phyloP scores from a whole-genome alignment of 2,329 filamentous ascomycete genomes.

The Ophiostoma himal-ulmi region DNA sequence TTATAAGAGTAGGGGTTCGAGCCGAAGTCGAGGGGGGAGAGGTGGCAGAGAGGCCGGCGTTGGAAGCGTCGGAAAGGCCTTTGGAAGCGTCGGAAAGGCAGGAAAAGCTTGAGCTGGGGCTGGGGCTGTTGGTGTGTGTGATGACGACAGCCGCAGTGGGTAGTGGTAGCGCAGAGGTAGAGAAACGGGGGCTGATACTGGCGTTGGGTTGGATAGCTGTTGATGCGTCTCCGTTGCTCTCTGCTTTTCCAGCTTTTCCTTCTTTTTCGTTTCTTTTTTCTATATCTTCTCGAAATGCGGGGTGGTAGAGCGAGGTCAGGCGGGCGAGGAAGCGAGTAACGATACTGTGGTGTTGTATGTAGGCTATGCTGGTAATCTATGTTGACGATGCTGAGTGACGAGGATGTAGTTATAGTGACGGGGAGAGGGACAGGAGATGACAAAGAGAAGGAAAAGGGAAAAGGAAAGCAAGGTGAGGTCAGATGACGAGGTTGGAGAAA shows the following conservation, averaged over 20 bases:
- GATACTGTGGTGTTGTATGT: not conserved
- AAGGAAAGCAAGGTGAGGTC: not conserved
- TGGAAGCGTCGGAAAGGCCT: too few species aligned
- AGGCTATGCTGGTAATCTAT: not conserved
- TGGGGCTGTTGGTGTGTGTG: not conserved
- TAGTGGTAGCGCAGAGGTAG: not conserved
- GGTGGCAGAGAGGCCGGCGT: not conserved
- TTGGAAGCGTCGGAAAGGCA: conserved; percentile 1
- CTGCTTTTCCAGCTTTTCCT: not conserved
- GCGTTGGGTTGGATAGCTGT: not conserved
- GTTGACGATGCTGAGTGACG: not conserved
- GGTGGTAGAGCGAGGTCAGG: conserved; percentile 5
- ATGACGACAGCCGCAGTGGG: conserved; percentile 7
- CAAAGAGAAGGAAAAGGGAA: not conserved
- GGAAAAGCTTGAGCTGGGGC: conserved; percentile 6
- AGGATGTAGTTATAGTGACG: not conserved
- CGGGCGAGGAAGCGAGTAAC: not conserved
- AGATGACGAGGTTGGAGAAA: not conserved
- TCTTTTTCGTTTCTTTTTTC: not conserved
- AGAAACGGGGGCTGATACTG: conserved; percentile 1
- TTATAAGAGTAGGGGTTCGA: not conserved
- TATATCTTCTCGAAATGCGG: conserved; percentile 2
- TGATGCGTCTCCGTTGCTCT: not conserved
- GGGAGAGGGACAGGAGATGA: not conserved
- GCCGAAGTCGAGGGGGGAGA: not conserved